phyloP scores from a whole-genome alignment of 352 stramenopile genomes.

The Phytophthora cactorum region DNA sequence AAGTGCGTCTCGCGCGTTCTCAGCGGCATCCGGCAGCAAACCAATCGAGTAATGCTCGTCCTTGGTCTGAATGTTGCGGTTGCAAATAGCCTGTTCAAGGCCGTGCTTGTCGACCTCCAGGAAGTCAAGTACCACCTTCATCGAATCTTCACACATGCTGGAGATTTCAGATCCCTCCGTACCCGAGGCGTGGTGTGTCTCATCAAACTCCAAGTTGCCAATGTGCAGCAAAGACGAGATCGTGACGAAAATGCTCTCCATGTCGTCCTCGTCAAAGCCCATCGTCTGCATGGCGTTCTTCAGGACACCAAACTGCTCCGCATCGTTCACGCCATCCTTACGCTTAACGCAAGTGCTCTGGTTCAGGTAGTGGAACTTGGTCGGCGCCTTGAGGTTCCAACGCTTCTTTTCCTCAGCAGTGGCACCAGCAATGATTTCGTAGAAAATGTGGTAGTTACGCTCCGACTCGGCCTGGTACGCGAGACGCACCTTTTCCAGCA shows the following conservation, averaged over 20 bases:
- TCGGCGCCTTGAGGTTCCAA: constrained; percentile 59
- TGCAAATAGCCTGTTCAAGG: constrained; percentile 92
- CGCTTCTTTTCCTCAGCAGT: constrained; percentile 65
- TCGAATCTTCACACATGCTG: constrained; percentile 54
- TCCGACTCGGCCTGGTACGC: constrained; percentile 93
- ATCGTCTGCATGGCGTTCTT: constrained; percentile 88
- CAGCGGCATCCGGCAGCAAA: constrained; percentile 66
- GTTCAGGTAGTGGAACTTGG: constrained; percentile 91
- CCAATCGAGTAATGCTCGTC: constrained; percentile 91
- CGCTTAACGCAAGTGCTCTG: constrained; percentile 88
- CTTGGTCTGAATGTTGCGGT: constrained; percentile 93
- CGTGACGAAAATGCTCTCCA: constrained; percentile 92
- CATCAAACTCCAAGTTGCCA: constrained; percentile 94
- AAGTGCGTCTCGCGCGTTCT: constrained; percentile 93
- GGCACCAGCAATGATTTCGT: constrained; percentile 90
- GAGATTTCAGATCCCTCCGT: constrained; percentile 78
- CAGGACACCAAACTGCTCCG: constrained; percentile 82
- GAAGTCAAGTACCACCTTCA: constrained; percentile 85
- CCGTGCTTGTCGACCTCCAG: constrained; percentile 88
- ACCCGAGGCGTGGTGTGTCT: constrained; percentile 57
- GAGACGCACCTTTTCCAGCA: constrained; percentile 96
- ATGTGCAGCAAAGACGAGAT: constrained; percentile 93
- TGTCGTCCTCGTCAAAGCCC: constrained; percentile 88
- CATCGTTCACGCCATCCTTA: constrained; percentile 90
- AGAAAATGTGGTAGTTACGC: constrained; percentile 98